Base-by-base conservation (phyloP, 257 asterid genomes). In the Henckelia pumila region DNA sequence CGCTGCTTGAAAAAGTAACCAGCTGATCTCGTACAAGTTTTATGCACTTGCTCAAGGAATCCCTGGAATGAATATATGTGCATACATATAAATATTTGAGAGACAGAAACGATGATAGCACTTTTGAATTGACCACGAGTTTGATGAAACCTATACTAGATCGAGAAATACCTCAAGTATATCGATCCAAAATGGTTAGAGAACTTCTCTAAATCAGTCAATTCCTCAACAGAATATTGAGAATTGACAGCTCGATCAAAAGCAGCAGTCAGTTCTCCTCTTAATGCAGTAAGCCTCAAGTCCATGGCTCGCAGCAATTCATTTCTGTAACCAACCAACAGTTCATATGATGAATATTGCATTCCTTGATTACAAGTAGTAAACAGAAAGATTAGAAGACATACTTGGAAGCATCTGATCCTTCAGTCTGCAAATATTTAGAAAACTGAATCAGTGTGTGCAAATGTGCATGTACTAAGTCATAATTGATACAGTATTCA, bases 361-460 rank as follows among this genome's bases (percentile, higher is more conserved):
- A 56, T 37, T 30, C 60, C 19, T 64, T 61, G 26, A 61, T 67
- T 50, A 24, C 59, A 72, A 67, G 66, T 63, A 56, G 61, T 60
- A 63, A 56, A 5, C 56, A 56, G 66, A 67, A 55, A 75, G 61
- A 73, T 59, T 40, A 56, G 57, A 22, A 65, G 61, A 75, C 83
- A 66, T 95, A 95, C 99, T 91, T 95, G 74, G 99, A 85, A 76
- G 95, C 84, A 77, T 87, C 84, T 44, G 50, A 40, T 13, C 20
- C 53, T 44, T 44, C 53, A 44, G 53, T 44, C 53, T 44, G 53
- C 7, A 44, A 14, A 16, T 44, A 44, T 44, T 13, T 76, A 76
- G 79, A 58, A 30, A 52, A 71, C 70, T 68, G 28, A 65, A 78
- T 68, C 40, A 68, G 70, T 29, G 61, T 32, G 55, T 67, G 63